Evolutionary conservation across 2,329 filamentous ascomycete genomes (phyloP).

Genomic region (Ramularia collo-cygni): DNA sequence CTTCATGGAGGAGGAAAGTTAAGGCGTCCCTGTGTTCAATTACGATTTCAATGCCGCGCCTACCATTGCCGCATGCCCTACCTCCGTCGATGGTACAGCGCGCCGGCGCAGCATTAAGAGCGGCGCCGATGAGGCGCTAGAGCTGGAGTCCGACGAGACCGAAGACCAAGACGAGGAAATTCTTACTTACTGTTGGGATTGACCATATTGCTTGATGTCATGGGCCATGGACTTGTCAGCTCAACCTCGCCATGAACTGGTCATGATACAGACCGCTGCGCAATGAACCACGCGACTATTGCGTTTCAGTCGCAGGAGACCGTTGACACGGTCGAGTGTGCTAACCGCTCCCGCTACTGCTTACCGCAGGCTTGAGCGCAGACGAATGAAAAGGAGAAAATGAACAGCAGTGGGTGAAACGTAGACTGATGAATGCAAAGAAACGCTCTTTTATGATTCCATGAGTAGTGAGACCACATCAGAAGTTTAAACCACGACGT

Average conservation of each 20-base stretch:
- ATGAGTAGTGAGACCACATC: too few species aligned
- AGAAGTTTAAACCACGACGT: too few species aligned
- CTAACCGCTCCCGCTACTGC: neutral
- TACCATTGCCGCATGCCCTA: constrained; percentile 5
- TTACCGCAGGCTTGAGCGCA: too few species aligned
- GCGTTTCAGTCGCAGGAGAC: too few species aligned
- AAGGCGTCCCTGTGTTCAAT: constrained; percentile 45
- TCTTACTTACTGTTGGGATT: constrained; percentile 2
- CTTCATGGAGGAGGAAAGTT: constrained; percentile 86
- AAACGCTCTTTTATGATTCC: too few species aligned
- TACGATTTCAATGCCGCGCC: constrained; percentile 6
- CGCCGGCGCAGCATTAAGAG: constrained; percentile 26
- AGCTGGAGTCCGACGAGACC: constrained; percentile 57
- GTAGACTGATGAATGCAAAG: too few species aligned
- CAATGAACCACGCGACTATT: neutral
- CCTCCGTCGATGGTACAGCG: constrained; percentile 21
- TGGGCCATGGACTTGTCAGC: too few species aligned
- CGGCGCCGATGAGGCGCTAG: constrained; percentile 49
- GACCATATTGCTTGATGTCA: constrained; percentile 2
- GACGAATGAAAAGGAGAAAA: too few species aligned
- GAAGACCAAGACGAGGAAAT: constrained; percentile 46
- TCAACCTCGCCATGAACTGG: neutral
- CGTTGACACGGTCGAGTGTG: too few species aligned
- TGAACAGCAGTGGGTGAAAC: too few species aligned
- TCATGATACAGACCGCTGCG: neutral